Evolutionary conservation across 352 stramenopile genomes (phyloP), one percentile per base, ranked within the genome.

Genomic region (Phytophthora hybrid): DNA sequence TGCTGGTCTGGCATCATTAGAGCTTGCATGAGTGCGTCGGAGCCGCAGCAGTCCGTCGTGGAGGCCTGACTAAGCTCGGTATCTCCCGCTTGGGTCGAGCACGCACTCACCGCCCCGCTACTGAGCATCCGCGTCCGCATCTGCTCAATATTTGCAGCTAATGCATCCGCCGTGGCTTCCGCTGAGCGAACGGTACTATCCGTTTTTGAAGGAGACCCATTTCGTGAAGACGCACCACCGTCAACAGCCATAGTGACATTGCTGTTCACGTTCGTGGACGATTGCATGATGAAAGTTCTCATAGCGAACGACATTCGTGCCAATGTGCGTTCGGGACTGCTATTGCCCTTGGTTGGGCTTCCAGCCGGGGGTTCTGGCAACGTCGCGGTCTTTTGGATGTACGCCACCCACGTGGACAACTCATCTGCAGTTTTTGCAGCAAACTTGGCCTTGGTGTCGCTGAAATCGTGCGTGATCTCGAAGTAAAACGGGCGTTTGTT

Each of bases 401-500:
- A 74, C 11, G 87, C 73, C 13, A 94, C 72, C 89, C 89, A 93
- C 14, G 64, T 75, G 10, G 79, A 71, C 34, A 93, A 69, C 31
- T 95, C 85, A 29, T 93, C 84, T 4, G 86, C 76, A 37, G 63
- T 88, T 74, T 79, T 83, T 11, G 89, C 89, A 19, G 87, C 82
- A 60, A 95, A 93, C 63, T 92, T 90, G 53, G 91, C 90, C 49
- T 81, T 91, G 18, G 83, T 93, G 53, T 92, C 85, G 46, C 83
- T 93, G 31, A 92, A 90, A 26, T 82, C 77, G 69, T 94, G 87
- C 31, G 82, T 63, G 34, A 95, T 81, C 69, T 95, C 89, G 70
- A 95, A 95, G 83, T 93, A 94, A 66, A 87, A 90, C 47, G 80
- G 84, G 56, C 88, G 88, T 29, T 88, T 76, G 69, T 94, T 94